Evolutionary conservation across 1,139 yeast species (phyloP), one percentile per base, ranked within the genome.

Genomic region (Suzukiozyma palmioleophila): DNA sequence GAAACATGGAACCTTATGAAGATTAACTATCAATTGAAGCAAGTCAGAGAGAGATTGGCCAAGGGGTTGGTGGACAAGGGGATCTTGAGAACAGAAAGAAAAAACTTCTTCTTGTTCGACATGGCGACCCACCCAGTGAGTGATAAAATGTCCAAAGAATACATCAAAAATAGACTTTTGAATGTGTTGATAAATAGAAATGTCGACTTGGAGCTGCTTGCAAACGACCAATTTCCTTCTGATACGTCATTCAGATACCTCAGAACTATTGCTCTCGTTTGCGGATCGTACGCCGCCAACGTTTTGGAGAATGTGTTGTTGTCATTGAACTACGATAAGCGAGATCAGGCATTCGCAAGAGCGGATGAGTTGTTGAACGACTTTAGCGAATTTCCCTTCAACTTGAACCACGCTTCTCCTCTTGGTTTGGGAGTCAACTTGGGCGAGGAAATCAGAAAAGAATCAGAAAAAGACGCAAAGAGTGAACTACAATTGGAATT

Each of bases 61-160:
- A 92, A 92, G 63, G 99, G 98, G 1, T 73, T 92, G 42, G 99
- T 94, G 26, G 99, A 92, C 61, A 92, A 92, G 66, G 98, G 98
- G n/a, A 84, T 92, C 38, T 74, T 94, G 55, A 81, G 96, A 64
- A 94, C 98, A 2, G 98, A 92, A 60, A 80, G 96, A 59, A 89
- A 90, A 58, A 94, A 88, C 66, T 92, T 92, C 61, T 81, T 94
- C 56, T 69, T 92, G 42, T 92, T 92, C 53, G 98, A 92, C 63
- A 92, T 92, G 97, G 96, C 98, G 18, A 94, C 98, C 7, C 98
- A 94, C 61, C 99, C 99, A 3, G 80, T 92, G 11, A 85, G 94
- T 30, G 98, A 92, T 63, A 76, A 75, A 45, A 67, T 83, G 41
- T 75, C 85, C 35, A 87, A 95, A 53, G 94, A 89, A 60, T 85